Evolutionary conservation across 176 grass and related monocot species (phyloP), one percentile per base, ranked within the genome.

Genomic region (Oryza meridionalis): DNA sequence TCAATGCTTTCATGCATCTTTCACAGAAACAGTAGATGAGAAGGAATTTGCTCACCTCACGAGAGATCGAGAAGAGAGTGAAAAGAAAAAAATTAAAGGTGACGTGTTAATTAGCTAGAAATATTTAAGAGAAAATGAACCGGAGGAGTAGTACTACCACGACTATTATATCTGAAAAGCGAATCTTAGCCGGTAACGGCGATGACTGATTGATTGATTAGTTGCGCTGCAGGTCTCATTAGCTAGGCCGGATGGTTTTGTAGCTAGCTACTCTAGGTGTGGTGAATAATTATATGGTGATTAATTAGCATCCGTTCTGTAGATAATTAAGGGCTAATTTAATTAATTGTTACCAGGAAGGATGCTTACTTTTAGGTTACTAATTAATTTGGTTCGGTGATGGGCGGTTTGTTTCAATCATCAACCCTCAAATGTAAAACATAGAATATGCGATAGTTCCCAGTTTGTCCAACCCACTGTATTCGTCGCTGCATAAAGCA

Each of bases 161-260:
- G 6, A 11, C 21, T 59, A 59, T 59, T 15, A 45, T 46, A 26
- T 25, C 29, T 61, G 51, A 69, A 70, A 45, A 64, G 72, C 62
- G 72, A 82, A 82, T 82, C 64, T 69, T 63, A 70, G 71, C 81
- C 62, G 78, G 71, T 81, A 76, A 87, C 26, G 33, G 78, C 79
- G 25, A 65, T 81, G 51, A 65, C 21, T 67, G 81, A 78, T 9
- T 76, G 84, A 86, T 73, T 31, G 26, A 75, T 75, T 81, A 10
- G 78, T 61, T 81, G 63, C 32, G 27, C 5, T 73, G 19, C 51
- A 26, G 9, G 25, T 76, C 75, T 24, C 3, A n/a, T 55, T 53
- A 29, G 13, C 8, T 65, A 50, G 81, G 40, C 5, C 3, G 5
- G 53, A 65, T 65, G 29, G 44, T 66, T 80, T 65, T 29, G 27